Base-by-base conservation (phyloP, 345 rosid genomes). In the Durio zibethinus region DNA sequence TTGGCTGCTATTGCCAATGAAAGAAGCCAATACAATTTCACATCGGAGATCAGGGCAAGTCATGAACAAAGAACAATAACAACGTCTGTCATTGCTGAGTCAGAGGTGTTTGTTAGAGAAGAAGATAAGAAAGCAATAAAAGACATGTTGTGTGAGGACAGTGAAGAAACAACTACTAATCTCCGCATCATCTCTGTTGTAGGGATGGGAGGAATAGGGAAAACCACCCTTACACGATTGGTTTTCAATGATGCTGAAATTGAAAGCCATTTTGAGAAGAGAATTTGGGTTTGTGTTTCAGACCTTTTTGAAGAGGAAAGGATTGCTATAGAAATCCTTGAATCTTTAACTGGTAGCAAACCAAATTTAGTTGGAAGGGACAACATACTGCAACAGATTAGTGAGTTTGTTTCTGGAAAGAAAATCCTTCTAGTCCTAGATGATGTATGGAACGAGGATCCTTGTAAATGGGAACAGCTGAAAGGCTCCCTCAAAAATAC, bases 321-420 rank as follows among this genome's bases (percentile, higher is more conserved):
- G 25, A 72, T 78, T 60, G 53, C 78, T 4, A 62, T 25, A 38
- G 79, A 56, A 54, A 82, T 78, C 15, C 75, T 82, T 48, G 78
- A 73, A 60, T 10, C 36, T 27, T 15, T 60, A 54, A 0, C 10
- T 2, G 60, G 60, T 2, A 1, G 7, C 7, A 53, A 53, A 20
- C 21, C 57, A 20, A 20, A 53, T 53, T n/a, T 53, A 20, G 57
- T 5, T 0, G 57, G 57, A 7, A 53, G 1, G 23, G 25, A 53
- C 10, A 53, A 20, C 25, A 53, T 53, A 1, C 7, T 20, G 10
- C 7, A 6, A 20, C 2, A 53, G 2, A 53, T 53, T 7, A 20
- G 57, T 20, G 10, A 18, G 7, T 1, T 1, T 5, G 10, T 20
- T 53, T 53, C 57, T 53, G 16, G 52, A 47, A 47, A 47, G 4